Conservation (phyloP, 2,329 filamentous ascomycete species). For the Westerdykella aurantiaca region DNA sequence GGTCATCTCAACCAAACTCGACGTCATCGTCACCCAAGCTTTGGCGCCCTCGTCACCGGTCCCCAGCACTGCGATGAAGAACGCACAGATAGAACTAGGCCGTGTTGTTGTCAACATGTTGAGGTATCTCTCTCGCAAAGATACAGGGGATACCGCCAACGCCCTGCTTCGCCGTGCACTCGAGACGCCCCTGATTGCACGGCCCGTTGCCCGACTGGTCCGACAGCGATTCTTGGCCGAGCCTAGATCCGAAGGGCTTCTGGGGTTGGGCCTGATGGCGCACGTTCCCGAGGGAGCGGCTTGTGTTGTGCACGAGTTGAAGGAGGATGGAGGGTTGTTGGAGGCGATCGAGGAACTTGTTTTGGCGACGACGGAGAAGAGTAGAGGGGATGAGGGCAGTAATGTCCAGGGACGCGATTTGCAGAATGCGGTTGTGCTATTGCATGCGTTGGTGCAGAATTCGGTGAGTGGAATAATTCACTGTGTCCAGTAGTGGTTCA, state of each 20-base stretch:
- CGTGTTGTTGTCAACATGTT: slow-evolving; percentile 26
- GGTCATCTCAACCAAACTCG: slow-evolving; percentile 23
- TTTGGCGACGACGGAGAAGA: slow-evolving; percentile 15
- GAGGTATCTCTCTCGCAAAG: slow-evolving; percentile 14
- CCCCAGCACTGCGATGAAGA: slow-evolving; percentile 36
- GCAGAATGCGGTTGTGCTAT: slow-evolving; percentile 33
- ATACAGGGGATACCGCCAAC: slow-evolving; percentile 18
- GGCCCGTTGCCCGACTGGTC: slow-evolving; percentile 28
- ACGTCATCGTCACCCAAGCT: slow-evolving; percentile 27
- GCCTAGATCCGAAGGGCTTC: slow-evolving; percentile 31
- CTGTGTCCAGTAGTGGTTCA: too few species aligned
- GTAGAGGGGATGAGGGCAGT: slow-evolving; percentile 15
- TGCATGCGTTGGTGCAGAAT: slow-evolving; percentile 31
- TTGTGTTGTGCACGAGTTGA: slow-evolving; percentile 23
- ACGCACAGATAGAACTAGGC: slow-evolving; percentile 32
- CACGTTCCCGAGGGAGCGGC: slow-evolving; percentile 25
- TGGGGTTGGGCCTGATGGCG: slow-evolving; percentile 32
- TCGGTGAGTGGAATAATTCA: slow-evolving; percentile 20
- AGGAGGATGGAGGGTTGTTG: slow-evolving; percentile 24
- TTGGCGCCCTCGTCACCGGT: slow-evolving; percentile 26
- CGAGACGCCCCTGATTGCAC: slow-evolving; percentile 24
- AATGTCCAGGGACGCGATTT: slow-evolving; percentile 25
- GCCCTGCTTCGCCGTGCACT: slow-evolving; percentile 19
- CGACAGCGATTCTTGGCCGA: slow-evolving; percentile 34
- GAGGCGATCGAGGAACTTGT: slow-evolving; percentile 31